phyloP scores from a whole-genome alignment of 2,329 filamentous ascomycete species.

The Ophiostoma triangulosporum region DNA sequence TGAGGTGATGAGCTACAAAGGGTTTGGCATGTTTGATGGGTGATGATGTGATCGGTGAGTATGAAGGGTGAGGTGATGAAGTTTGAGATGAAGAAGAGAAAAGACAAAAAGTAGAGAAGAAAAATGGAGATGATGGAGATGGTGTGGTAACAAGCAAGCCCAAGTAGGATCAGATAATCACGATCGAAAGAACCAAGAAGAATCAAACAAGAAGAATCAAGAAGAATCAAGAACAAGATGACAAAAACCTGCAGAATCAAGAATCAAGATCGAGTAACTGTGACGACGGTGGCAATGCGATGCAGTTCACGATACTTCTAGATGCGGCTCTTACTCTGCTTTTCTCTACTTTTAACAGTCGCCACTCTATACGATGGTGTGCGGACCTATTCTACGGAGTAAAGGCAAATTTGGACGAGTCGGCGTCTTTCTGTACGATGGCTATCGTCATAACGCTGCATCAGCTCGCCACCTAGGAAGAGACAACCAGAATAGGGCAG shows the following conservation, averaged over 20 bases:
- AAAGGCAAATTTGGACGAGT: too few species aligned
- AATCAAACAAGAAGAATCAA: background rate
- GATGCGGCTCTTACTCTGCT: too few species aligned
- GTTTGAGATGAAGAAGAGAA: background rate
- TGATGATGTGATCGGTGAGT: background rate
- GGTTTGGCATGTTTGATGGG: background rate
- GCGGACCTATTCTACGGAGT: too few species aligned
- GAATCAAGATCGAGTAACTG: background rate
- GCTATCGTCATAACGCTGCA: too few species aligned
- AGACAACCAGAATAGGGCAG: too few species aligned
- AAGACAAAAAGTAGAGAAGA: background rate
- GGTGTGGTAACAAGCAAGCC: background rate
- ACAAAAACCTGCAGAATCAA: background rate
- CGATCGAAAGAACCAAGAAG: background rate
- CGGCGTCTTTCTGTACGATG: too few species aligned
- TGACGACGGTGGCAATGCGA: background rate
- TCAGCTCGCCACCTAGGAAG: too few species aligned
- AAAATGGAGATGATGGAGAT: background rate
- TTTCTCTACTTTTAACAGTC: too few species aligned
- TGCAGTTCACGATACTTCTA: too few species aligned
- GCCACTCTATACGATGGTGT: too few species aligned
- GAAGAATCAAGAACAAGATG: background rate
- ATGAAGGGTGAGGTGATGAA: background rate
- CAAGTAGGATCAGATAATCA: too few species aligned
- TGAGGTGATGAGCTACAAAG: too few species aligned